Evolutionary conservation across 192 early-diverging fungal species (phyloP).

Genomic region (Rhizophagus clarus): DNA sequence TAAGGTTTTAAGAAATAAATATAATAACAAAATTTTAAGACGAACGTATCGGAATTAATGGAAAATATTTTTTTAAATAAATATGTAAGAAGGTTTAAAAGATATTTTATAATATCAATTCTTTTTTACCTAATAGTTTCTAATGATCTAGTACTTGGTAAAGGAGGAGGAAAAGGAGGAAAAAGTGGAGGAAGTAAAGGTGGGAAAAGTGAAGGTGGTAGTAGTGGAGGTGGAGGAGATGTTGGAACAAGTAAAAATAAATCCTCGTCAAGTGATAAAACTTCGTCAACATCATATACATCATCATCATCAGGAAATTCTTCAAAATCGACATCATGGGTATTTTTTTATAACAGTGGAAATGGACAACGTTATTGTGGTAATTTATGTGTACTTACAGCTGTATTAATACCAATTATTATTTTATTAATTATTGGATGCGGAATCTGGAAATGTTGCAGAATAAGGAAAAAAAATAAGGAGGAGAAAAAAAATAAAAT

Average conservation of each 20-base stretch:
- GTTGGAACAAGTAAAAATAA: background rate
- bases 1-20: too few relatives aligned
- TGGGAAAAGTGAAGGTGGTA: too few relatives aligned
- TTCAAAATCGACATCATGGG: background rate
- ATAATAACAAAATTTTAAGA: too few relatives aligned
- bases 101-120: background rate
- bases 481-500: background rate
- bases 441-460: background rate
- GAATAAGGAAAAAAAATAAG: background rate
- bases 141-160: background rate
- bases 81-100: background rate
- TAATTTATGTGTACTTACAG: background rate
- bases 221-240: too few relatives aligned
- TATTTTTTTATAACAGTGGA: background rate
- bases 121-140: background rate
- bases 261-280: too few relatives aligned
- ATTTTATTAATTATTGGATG: background rate
- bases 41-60: too few relatives aligned
- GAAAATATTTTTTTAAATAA: background rate
- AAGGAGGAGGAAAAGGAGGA: background rate
- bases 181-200: background rate
- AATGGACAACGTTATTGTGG: background rate
- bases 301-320: background rate
- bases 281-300: background rate
- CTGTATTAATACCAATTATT: background rate